Evolutionary conservation across 768 basidiomycete species (phyloP).

Genomic region (Kwoniella europaea): DNA sequence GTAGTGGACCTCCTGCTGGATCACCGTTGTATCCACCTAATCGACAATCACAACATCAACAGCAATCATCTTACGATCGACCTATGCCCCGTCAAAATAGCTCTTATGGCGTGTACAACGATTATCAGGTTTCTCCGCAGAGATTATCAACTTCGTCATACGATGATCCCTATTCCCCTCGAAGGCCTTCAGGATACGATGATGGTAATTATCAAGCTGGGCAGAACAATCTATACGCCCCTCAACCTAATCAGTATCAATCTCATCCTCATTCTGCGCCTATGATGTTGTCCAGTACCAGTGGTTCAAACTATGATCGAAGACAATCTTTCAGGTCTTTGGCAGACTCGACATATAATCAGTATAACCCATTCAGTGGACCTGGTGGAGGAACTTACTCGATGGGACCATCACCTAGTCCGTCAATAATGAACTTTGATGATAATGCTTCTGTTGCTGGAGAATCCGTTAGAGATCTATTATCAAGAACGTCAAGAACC

Average conservation of each 20-base stretch:
- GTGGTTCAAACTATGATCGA: conserved; percentile 8
- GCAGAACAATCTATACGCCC: conserved; percentile 10
- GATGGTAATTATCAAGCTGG: not conserved
- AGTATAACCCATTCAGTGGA: conserved; percentile 41
- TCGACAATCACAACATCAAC: conserved; percentile 5
- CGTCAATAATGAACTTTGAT: conserved; percentile 41
- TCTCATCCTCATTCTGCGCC: conserved; percentile 5
- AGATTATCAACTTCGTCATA: conserved; percentile 3
- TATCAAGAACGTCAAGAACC: conserved; percentile 35
- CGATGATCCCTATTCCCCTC: conserved; percentile 5
- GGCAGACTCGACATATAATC: conserved; percentile 42
- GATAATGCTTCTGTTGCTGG: conserved; percentile 42
- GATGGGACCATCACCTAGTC: conserved; percentile 37
- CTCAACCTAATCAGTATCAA: conserved; percentile 6
- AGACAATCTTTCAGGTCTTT: conserved; percentile 35
- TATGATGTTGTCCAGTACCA: conserved; percentile 18
- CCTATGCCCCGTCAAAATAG: not conserved
- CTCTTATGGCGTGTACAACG: conserved; percentile 4
- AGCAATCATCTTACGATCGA: conserved; percentile 5
- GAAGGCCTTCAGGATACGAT: not conserved
- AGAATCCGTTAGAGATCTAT: conserved; percentile 36
- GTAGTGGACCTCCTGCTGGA: not conserved
- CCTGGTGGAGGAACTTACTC: conserved; percentile 1
- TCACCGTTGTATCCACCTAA: conserved; percentile 15
- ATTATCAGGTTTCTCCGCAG: conserved; percentile 1